phyloP scores from a whole-genome alignment of 805 yeast species.

The Lipomyces kockii region DNA sequence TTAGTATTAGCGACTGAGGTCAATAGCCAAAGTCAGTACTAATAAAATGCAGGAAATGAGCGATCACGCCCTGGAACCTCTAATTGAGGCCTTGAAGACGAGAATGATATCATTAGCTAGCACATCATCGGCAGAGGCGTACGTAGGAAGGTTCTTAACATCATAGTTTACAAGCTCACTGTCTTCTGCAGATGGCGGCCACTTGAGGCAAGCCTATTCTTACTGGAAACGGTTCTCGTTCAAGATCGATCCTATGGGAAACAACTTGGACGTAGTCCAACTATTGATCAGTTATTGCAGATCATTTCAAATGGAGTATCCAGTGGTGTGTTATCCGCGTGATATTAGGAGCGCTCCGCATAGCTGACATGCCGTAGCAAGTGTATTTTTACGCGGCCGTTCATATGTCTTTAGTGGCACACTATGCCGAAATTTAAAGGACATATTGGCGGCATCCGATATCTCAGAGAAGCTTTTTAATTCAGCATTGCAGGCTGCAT shows the following conservation, averaged over 20 bases:
- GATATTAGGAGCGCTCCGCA: not conserved
- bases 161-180: not conserved
- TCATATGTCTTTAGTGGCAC: slow-evolving; percentile 33
- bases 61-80: slow-evolving; percentile 14
- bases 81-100: slow-evolving; percentile 10
- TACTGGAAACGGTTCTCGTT: slow-evolving; percentile 28
- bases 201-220: slow-evolving; percentile 23
- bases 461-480: slow-evolving; percentile 22
- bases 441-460: not conserved
- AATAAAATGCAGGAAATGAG: not conserved
- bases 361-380: not conserved
- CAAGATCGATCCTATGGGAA: slow-evolving; percentile 26
- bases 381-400: slow-evolving; percentile 33
- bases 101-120: slow-evolving; percentile 4
- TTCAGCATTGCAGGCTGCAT: slow-evolving; percentile 19
- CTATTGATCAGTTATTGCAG: slow-evolving; percentile 4
- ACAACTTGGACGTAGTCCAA: slow-evolving; percentile 7
- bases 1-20: not conserved
- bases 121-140: not conserved
- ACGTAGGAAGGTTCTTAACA: not conserved
- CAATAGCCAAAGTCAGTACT: not conserved
- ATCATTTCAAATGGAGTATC: slow-evolving; percentile 4
- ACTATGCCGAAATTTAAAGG: slow-evolving; percentile 20
- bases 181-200: slow-evolving; percentile 4
- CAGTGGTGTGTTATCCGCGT: not conserved